phyloP scores from a whole-genome alignment of 2,329 filamentous ascomycete genomes.

The Chaetomiaceae sp. region DNA sequence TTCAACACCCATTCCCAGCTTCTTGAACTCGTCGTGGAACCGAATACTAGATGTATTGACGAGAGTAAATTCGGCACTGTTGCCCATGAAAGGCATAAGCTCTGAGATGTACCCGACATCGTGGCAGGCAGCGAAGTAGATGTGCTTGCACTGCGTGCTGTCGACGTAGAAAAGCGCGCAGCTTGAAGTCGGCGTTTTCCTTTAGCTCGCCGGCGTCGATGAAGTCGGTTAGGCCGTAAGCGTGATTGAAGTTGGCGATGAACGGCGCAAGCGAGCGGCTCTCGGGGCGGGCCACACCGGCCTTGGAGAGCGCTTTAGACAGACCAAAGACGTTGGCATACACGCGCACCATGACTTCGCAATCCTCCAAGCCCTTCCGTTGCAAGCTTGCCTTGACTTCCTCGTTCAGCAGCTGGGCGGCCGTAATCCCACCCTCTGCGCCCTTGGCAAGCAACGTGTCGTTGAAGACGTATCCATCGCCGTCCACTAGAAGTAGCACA shows the following conservation, averaged over 20 bases:
- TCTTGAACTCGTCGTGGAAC: constrained; percentile 46
- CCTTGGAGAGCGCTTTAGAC: constrained; percentile 43
- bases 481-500: constrained; percentile 55
- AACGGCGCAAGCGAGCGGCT: constrained; percentile 52
- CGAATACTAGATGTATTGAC: constrained; percentile 31
- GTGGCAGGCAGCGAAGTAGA: constrained; percentile 58
- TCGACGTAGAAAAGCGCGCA: constrained; percentile 45
- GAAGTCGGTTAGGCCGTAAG: constrained; percentile 54
- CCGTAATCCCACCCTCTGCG: constrained; percentile 48
- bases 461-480: constrained; percentile 54
- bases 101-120: constrained; percentile 53
- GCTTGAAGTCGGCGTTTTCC: constrained; percentile 54
- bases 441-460: constrained; percentile 42
- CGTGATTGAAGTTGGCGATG: constrained; percentile 49
- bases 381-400: constrained; percentile 42
- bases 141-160: constrained; percentile 56
- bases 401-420: constrained; percentile 48
- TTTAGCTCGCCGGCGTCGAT: constrained; percentile 56
- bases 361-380: constrained; percentile 42
- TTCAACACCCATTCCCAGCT: constrained; percentile 43
- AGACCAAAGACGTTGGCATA: constrained; percentile 51
- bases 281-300: constrained; percentile 45
- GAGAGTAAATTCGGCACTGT: constrained; percentile 48
- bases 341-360: constrained; percentile 48
- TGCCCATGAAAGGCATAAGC: constrained; percentile 45